phyloP scores from a whole-genome alignment of 2,329 filamentous ascomycete species.

The Botryotinia convoluta region DNA sequence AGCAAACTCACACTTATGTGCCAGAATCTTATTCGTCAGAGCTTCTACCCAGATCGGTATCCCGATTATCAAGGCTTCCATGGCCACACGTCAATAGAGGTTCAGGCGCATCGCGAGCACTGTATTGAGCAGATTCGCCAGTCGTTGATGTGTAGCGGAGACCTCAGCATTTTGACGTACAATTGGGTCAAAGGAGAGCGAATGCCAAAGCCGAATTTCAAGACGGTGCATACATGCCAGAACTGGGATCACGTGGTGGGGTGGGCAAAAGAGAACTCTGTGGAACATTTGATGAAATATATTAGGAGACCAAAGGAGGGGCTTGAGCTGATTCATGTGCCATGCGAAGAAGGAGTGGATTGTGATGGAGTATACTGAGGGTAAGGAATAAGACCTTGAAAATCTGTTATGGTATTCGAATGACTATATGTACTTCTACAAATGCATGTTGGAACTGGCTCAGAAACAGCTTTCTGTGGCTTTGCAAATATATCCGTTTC shows the following conservation, averaged over 20 bases:
- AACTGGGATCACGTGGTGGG: not conserved
- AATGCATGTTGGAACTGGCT: too few species aligned
- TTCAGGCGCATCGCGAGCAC: not conserved
- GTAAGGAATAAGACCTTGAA: too few species aligned
- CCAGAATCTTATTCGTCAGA: constrained; percentile 6
- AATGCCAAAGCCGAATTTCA: constrained; percentile 10
- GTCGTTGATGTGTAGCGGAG: not conserved
- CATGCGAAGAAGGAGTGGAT: not conserved
- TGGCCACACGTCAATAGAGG: not conserved
- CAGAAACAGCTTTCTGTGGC: too few species aligned
- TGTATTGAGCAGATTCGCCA: not conserved
- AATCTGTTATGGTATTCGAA: too few species aligned
- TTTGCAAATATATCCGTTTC: too few species aligned
- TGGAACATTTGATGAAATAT: not conserved
- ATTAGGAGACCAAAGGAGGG: not conserved
- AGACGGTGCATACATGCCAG: not conserved
- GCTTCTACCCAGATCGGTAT: constrained; percentile 4
- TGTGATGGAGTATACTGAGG: not conserved
- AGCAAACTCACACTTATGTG: not conserved
- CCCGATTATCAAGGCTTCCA: not conserved
- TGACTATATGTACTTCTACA: too few species aligned
- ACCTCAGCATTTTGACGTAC: not conserved
- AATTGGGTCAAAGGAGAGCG: constrained; percentile 8
- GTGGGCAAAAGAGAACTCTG: not conserved
- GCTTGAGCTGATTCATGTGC: not conserved